Percentiles rank a stretch among this genome's conserved stretches.
Evolutionary conservation across 2,329 filamentous ascomycete genomes (phyloP).

Genomic region (Zalaria sp.): DNA sequence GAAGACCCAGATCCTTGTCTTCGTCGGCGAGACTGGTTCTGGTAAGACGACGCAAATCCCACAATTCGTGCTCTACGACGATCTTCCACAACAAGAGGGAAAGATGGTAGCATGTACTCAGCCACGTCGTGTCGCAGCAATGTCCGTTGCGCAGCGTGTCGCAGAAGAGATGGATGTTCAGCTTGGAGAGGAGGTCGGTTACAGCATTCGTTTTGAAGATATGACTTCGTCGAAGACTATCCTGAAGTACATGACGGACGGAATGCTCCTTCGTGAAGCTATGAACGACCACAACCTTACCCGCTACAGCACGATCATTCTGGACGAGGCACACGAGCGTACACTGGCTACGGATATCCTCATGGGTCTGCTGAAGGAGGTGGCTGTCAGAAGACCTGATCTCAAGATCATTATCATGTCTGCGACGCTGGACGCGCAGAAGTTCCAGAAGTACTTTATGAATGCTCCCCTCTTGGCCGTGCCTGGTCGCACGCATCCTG

Average conservation of each 20-base stretch:
- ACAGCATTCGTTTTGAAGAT: slow-evolving; percentile 98
- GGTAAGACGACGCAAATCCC: slow-evolving; percentile 99
- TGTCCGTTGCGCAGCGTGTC: slow-evolving; percentile 97
- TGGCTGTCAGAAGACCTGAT: slow-evolving; percentile 67
- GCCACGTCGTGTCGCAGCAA: slow-evolving; percentile 91
- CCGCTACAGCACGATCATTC: slow-evolving; percentile 93
- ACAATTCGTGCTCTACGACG: slow-evolving; percentile 95
- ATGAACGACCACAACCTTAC: slow-evolving; percentile 89
- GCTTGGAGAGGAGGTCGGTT: slow-evolving; percentile 89
- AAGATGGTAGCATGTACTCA: slow-evolving; percentile 97
- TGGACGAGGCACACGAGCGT: slow-evolving; percentile 96
- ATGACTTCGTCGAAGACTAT: slow-evolving; percentile 77
- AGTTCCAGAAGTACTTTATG: slow-evolving; percentile 96
- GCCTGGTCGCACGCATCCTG: slow-evolving; percentile 85
- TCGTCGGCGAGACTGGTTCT: slow-evolving; percentile 97
- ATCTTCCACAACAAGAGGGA: slow-evolving; percentile 69
- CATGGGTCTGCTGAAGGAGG: slow-evolving; percentile 90
- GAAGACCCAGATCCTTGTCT: slow-evolving; percentile 87
- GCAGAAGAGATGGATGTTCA: slow-evolving; percentile 91
- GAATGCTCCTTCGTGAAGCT: slow-evolving; percentile 92
- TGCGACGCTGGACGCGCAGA: slow-evolving; percentile 90
- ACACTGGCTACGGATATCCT: slow-evolving; percentile 94
- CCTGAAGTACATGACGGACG: slow-evolving; percentile 99
- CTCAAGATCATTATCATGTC: slow-evolving; percentile 99
- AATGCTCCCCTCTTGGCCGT: slow-evolving; percentile 87